A percentile compares a stretch with the other conserved stretches of the same genome.
Evolutionary conservation across 768 basidiomycete genomes (phyloP).

Genomic region (Wakefieldia striispora): DNA sequence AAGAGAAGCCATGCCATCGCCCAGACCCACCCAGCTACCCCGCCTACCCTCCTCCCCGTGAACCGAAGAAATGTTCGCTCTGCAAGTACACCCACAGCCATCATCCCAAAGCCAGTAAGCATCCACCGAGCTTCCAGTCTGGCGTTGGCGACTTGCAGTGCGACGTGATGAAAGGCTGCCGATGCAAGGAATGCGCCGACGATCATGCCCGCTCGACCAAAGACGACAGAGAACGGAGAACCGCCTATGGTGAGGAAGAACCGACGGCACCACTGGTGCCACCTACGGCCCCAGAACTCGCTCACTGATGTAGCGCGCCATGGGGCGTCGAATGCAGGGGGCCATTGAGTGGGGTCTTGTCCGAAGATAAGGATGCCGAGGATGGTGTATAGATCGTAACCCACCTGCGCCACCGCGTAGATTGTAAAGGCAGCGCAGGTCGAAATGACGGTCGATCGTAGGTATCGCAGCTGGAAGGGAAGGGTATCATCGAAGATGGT

Average conservation of each 20-base stretch:
- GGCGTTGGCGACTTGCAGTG: slow-evolving; percentile 48
- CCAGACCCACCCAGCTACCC: slow-evolving; percentile 35
- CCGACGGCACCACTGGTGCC: slow-evolving; percentile 38
- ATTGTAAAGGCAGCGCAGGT: slow-evolving; percentile 42
- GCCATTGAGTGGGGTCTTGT: slow-evolving; percentile 32
- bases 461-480: slow-evolving; percentile 23
- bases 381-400: slow-evolving; percentile 24
- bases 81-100: slow-evolving; percentile 47
- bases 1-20: slow-evolving; percentile 27
- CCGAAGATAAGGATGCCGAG: slow-evolving; percentile 26
- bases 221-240: slow-evolving; percentile 29
- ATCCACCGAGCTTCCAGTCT: slow-evolving; percentile 44
- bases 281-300: slow-evolving; percentile 38
- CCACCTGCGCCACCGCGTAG: slow-evolving; percentile 42
- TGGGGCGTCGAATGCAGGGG: slow-evolving; percentile 32
- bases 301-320: slow-evolving; percentile 36
- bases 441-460: slow-evolving; percentile 44
- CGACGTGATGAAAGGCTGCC: slow-evolving; percentile 51
- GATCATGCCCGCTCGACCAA: slow-evolving; percentile 48
- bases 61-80: slow-evolving; percentile 34
- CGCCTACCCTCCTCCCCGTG: slow-evolving; percentile 31
- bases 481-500: slow-evolving; percentile 34
- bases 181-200: slow-evolving; percentile 59
- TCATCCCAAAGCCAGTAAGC: slow-evolving; percentile 52
- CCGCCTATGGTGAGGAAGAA: slow-evolving; percentile 32